Conservation (phyloP, 75 land plant genomes). For the Picea sitchensis region DNA sequence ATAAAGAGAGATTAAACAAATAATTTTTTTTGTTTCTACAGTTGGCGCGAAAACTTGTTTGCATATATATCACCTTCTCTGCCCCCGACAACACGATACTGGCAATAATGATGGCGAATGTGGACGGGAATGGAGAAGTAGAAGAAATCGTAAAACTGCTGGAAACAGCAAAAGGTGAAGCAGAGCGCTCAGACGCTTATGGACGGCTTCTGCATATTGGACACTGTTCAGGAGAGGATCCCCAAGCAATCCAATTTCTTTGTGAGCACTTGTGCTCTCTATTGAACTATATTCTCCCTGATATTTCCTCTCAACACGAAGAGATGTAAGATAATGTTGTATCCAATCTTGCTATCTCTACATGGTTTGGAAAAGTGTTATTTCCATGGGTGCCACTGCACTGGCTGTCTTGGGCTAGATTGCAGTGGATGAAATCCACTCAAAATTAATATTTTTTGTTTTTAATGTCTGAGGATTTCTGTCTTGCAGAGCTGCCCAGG, state of each 20-base stretch:
- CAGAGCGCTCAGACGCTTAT: constrained; percentile 29
- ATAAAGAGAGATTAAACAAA: too few relatives aligned
- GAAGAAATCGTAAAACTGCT: constrained; percentile 24
- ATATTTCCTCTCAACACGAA: constrained; percentile 28
- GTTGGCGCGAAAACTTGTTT: too few relatives aligned
- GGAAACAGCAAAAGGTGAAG: constrained; percentile 2
- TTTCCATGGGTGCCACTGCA: background rate
- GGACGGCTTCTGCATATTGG: constrained; percentile 24
- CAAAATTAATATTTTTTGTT: background rate
- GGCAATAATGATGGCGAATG: too few relatives aligned
- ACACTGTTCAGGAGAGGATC: constrained; percentile 11
- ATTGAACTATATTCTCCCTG: constrained; percentile 15
- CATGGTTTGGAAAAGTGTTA: background rate
- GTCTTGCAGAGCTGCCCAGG: constrained; percentile 27
- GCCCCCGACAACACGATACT: too few relatives aligned
- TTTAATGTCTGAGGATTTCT: background rate
- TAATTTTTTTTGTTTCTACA: too few relatives aligned
- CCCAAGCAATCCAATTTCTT: constrained; percentile 19
- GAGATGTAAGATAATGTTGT: constrained; percentile 27
- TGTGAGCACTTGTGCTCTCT: constrained; percentile 9
- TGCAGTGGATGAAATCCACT: too few relatives aligned
- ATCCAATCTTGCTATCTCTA: background rate
- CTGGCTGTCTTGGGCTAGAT: background rate
- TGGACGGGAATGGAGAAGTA: constrained; percentile 6
- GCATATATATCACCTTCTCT: too few relatives aligned